These are phyloP conservation scores for Ailanthus altissimus DNA, from an alignment of 345 rosid species.

Conservation along the genomic window DNA sequence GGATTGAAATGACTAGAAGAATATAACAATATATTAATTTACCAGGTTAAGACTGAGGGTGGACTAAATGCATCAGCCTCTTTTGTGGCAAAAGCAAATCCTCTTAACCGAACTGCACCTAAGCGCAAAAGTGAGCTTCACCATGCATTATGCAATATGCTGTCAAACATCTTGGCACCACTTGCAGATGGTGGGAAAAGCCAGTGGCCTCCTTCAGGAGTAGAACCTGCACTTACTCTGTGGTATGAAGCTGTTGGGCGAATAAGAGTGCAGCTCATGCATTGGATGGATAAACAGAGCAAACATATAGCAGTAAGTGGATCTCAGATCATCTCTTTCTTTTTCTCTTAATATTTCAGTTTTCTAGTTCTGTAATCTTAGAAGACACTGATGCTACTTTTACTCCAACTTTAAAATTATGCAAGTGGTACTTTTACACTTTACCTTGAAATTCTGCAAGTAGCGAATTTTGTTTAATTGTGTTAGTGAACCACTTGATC, in stretches of 20 bases:
- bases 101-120: constrained; percentile 86
- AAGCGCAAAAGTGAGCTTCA: constrained; percentile 95
- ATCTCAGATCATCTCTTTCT: constrained; percentile 13
- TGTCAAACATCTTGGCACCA: constrained; percentile 90
- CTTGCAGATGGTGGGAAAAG: constrained; percentile 92
- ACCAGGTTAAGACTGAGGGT: constrained; percentile 94
- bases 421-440: not conserved
- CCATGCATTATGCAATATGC: constrained; percentile 97
- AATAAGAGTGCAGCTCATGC: constrained; percentile 74
- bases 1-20: constrained; percentile 15
- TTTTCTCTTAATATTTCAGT: constrained; percentile 2
- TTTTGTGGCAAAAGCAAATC: constrained; percentile 97
- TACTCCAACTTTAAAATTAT: not conserved
- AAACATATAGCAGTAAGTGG: constrained; percentile 87
- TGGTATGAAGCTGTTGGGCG: constrained; percentile 99
- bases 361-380: constrained; percentile 11
- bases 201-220: constrained; percentile 98
- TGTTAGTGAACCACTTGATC: too few species aligned
- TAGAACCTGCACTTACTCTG: constrained; percentile 83
- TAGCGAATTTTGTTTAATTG: constrained; percentile 1
- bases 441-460: not conserved
- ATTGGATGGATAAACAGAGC: constrained; percentile 99
- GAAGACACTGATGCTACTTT: constrained; percentile 5
- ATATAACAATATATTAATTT: constrained; percentile 34
- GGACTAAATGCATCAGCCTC: constrained; percentile 98